Percentiles rank a stretch among this genome's conserved stretches.
Conservation (phyloP, 495 filamentous ascomycete species). For the Astrothelium subdiscretum region DNA sequence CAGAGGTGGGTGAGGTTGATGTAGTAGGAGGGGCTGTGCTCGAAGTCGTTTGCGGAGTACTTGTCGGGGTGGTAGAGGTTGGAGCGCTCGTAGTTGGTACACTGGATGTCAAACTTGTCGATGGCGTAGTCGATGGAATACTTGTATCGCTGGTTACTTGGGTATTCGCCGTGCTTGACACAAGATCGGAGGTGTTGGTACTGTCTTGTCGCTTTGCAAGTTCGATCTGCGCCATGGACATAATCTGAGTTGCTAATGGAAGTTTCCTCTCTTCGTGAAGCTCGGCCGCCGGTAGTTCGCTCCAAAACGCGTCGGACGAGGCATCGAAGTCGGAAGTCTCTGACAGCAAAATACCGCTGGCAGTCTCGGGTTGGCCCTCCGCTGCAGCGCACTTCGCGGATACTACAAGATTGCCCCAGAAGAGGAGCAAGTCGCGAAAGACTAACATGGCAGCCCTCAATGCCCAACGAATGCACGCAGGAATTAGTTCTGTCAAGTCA, state of each 20-base stretch:
- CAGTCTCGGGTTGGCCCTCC: background rate
- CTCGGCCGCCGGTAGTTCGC: background rate
- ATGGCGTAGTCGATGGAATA: background rate
- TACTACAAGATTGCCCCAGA: background rate
- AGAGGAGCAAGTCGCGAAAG: background rate
- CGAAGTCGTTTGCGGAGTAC: background rate
- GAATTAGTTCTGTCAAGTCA: background rate
- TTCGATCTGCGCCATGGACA: slow-evolving; percentile 25
- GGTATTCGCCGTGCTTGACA: slow-evolving; percentile 3
- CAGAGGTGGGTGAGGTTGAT: background rate
- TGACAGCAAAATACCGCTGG: background rate
- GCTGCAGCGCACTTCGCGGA: background rate
- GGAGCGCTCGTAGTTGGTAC: background rate
- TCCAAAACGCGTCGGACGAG: background rate
- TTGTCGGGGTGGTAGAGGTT: background rate
- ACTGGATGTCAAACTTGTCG: background rate
- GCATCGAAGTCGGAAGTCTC: background rate
- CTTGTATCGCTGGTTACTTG: slow-evolving; percentile 7
- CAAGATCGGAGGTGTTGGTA: slow-evolving; percentile 2
- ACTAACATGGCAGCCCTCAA: background rate
- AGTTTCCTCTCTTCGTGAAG: background rate
- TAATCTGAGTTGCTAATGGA: slow-evolving; percentile 30
- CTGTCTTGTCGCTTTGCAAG: slow-evolving; percentile 22
- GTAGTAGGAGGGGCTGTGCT: slow-evolving; percentile 1
- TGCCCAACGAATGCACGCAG: background rate